These are phyloP conservation scores for Ulvella scutata DNA, from an alignment of 139 green algal genomes.

Conservation along the genomic window DNA sequence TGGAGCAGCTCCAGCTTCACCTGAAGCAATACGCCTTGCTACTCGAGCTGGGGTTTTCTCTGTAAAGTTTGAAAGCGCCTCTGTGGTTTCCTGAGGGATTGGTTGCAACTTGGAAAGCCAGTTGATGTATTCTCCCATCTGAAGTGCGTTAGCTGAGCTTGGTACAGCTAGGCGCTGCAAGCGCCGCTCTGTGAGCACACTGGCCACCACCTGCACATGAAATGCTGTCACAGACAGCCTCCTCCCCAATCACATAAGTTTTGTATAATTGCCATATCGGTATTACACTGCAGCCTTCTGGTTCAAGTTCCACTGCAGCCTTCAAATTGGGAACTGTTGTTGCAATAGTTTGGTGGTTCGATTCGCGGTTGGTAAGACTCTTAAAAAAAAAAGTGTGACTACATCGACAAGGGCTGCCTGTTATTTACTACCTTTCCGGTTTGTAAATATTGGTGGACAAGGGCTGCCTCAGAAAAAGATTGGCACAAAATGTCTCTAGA, in stretches of 20 bases:
- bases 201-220: slow-evolving; percentile 23
- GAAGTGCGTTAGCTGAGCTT: not conserved
- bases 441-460: too few relatives aligned
- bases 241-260: not conserved
- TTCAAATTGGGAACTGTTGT: not conserved
- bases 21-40: not conserved
- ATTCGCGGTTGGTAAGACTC: not conserved
- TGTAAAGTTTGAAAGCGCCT: not conserved
- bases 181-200: slow-evolving; percentile 32
- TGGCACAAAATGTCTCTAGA: too few relatives aligned
- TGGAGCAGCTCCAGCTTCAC: not conserved
- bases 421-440: too few relatives aligned
- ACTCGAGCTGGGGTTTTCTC: not conserved
- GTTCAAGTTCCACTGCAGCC: not conserved
- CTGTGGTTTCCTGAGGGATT: not conserved
- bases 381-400: not conserved
- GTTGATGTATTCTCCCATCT: not conserved
- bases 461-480: too few relatives aligned
- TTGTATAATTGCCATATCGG: not conserved
- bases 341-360: not conserved
- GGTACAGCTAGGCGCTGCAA: slow-evolving; percentile 21
- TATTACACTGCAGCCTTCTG: not conserved
- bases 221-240: not conserved
- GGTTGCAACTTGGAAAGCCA: not conserved
- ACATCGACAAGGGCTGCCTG: too few relatives aligned